phyloP scores from a whole-genome alignment of 23 red algal genomes.

The Cyanidiococcus yangmingshanensis region DNA sequence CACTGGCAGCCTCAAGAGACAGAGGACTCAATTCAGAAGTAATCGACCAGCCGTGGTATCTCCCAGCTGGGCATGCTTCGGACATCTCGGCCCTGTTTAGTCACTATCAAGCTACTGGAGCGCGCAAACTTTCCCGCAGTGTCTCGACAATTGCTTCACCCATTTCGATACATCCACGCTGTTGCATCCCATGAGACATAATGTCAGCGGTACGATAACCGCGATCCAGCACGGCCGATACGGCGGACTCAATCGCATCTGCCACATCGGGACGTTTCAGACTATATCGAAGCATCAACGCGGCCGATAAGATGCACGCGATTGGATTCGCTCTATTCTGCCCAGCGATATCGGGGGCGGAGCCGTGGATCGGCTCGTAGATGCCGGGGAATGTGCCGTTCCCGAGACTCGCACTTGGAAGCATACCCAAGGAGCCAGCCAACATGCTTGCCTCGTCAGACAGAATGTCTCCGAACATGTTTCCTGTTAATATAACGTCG shows the following conservation, averaged over 20 bases:
- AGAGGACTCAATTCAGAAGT: too few relatives aligned
- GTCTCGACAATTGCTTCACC: constrained; percentile 42
- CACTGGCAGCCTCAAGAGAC: too few relatives aligned
- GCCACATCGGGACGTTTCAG: constrained; percentile 57
- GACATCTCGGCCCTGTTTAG: too few relatives aligned
- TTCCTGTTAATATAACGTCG: constrained; percentile 87
- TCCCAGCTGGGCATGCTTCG: too few relatives aligned
- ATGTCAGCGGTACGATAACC: constrained; percentile 82
- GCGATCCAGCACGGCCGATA: constrained; percentile 59
- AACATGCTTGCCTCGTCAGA: constrained; percentile 86
- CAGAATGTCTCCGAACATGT: constrained; percentile 95
- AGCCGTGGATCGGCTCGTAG: constrained; percentile 94
- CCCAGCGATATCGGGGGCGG: constrained; percentile 94
- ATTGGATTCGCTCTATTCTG: constrained; percentile 85
- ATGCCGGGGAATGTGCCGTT: constrained; percentile 59
- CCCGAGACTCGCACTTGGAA: constrained; percentile 76
- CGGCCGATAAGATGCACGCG: constrained; percentile 73
- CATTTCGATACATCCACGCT: constrained; percentile 69
- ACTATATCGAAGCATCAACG: constrained; percentile 84
- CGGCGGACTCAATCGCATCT: constrained; percentile 67
- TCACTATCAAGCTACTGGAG: background rate
- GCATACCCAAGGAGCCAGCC: constrained; percentile 85
- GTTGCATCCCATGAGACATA: constrained; percentile 56
- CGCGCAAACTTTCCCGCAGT: background rate
- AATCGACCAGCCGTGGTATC: too few relatives aligned